A percentile compares a stretch with the other conserved stretches of the same genome.
These are phyloP conservation scores for Xanthoconium stramineum DNA, from an alignment of 768 basidiomycete species.

Conservation along the genomic window DNA sequence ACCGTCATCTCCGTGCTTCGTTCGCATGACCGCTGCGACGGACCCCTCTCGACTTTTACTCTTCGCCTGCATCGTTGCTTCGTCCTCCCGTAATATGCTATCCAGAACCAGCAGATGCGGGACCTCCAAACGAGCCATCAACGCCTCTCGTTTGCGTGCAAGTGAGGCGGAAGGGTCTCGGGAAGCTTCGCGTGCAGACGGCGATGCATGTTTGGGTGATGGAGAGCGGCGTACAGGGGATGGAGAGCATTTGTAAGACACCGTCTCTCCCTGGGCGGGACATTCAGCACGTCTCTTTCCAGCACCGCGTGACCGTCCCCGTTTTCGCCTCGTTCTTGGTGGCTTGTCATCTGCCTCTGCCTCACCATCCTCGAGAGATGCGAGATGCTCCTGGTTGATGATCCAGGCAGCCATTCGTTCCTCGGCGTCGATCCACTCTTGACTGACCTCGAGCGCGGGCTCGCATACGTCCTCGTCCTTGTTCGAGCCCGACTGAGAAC, in stretches of 20 bases:
- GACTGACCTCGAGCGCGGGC: constrained; percentile 36
- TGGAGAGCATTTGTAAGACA: neutral
- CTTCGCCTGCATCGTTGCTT: constrained; percentile 15
- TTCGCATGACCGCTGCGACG: neutral
- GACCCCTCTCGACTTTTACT: constrained; percentile 13
- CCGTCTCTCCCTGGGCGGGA: neutral
- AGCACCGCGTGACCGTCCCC: constrained; percentile 3
- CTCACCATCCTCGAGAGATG: neutral
- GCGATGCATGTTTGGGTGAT: neutral
- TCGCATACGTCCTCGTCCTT: constrained; percentile 9
- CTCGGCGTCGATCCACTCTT: constrained; percentile 35
- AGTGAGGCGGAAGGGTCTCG: neutral
- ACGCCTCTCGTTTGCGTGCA: constrained; percentile 20
- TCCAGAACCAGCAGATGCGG: constrained; percentile 36
- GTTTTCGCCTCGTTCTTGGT: constrained; percentile 11
- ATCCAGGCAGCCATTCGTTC: constrained; percentile 29
- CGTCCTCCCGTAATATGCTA: constrained; percentile 31
- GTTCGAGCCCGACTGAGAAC: constrained; percentile 5
- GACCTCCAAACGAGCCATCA: constrained; percentile 28
- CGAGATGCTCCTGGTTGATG: constrained; percentile 13
- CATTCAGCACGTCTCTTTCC: constrained; percentile 2
- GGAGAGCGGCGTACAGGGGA: neutral
- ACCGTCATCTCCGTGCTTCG: constrained; percentile 5
- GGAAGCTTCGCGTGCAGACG: neutral
- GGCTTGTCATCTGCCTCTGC: neutral